Evolutionary conservation across 805 yeast species (phyloP), one percentile per base, ranked within the genome.

Genomic region (Candida piceae): DNA sequence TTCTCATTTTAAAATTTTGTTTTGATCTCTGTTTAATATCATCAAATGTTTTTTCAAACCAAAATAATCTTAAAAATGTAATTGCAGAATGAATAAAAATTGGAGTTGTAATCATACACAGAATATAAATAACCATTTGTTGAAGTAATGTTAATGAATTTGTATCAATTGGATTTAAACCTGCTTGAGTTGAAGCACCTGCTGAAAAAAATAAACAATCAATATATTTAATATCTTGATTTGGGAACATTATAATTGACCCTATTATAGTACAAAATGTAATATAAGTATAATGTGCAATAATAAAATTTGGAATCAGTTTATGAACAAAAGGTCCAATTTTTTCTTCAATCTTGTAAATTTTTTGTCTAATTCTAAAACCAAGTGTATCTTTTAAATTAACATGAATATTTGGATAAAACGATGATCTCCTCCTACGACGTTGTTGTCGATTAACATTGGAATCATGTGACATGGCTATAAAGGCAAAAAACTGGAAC

Each of bases 131-230:
- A 8, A 73, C 66, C 12, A 88, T 72, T 55, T 90, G 97, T 59
- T 93, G 98, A 62, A 81, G 90, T 31, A 84, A 57, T 0, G 69
- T 61, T 39, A 89, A 46, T 0, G 66, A 60, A 55, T 86, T 86
- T 26, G 81, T 45, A 49, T 87, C 76, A 17, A 85, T 67, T 0
- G 96, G 82, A 55, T 87, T 88, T 38, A 93, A 63, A 1, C 99
- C 99, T 0, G 96, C 95, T 55, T 90, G 96, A 2, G 97, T 87
- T 1, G 81, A 63, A 0, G 93, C 78, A 9, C 95, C 90, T 9
- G 80, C 66, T 0, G 88, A 72, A 38, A 85, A 64, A 57, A 90
- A 85, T 23, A 93, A 62, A 2, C 83, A 77, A 63, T 93, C 97
- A 31, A 85, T 80, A 57, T 90, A 93, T 7, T 52, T 36, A 26